These are phyloP conservation scores for Apodospora peruviana DNA, from an alignment of 495 filamentous ascomycete species.

Conservation along the genomic window DNA sequence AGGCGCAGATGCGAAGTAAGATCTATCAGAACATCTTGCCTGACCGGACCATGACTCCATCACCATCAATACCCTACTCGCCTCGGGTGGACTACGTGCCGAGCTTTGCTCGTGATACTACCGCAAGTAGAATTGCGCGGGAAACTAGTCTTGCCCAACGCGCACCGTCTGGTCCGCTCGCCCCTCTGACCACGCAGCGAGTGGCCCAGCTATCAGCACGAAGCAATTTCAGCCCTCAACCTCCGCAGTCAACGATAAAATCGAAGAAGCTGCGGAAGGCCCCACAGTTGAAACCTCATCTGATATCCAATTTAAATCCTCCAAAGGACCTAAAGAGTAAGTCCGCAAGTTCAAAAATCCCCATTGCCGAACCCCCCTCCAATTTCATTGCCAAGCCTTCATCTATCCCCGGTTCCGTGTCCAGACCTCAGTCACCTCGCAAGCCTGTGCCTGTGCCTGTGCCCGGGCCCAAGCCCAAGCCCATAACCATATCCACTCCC, in stretches of 20 bases:
- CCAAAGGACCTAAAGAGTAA: conserved; percentile 43
- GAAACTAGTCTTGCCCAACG: conserved; percentile 71
- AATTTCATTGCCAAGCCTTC: not conserved
- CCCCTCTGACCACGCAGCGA: conserved; percentile 68
- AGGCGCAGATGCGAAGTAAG: conserved; percentile 56
- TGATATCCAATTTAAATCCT: conserved; percentile 45
- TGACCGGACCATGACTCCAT: conserved; percentile 46
- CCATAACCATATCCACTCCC: no score
- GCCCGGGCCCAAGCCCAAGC: no score
- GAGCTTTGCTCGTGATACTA: conserved; percentile 89
- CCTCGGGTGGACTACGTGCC: conserved; percentile 58
- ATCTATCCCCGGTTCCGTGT: no score
- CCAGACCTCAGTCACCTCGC: no score
- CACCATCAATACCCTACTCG: conserved; percentile 51
- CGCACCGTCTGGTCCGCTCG: conserved; percentile 49
- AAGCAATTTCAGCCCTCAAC: conserved; percentile 28
- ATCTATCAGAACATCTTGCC: conserved; percentile 52
- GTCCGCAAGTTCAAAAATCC: conserved; percentile 9
- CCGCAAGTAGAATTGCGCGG: conserved; percentile 82
- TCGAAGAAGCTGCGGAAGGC: conserved; percentile 52
- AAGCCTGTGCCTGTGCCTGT: no score
- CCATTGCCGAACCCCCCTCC: not conserved
- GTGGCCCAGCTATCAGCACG: conserved; percentile 66
- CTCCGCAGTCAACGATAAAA: conserved; percentile 32
- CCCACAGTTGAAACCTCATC: conserved; percentile 46